Evolutionary conservation across 192 early-diverging fungal species (phyloP).

Genomic region (Coemansia sp.): DNA sequence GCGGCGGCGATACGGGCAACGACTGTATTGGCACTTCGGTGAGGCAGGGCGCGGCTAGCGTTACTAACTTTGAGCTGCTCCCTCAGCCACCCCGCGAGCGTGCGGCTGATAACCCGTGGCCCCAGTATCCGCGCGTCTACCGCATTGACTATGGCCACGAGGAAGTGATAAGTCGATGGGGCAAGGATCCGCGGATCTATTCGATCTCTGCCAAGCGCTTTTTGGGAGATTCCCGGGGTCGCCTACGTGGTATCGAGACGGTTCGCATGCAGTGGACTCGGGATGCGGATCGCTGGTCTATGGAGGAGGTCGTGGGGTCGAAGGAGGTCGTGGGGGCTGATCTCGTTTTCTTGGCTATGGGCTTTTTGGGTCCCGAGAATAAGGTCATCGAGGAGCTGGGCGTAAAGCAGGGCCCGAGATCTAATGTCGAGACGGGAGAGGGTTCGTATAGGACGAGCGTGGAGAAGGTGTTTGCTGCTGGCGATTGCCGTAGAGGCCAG

Average conservation of each 20-base stretch:
- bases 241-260: constrained; percentile 88
- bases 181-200: constrained; percentile 94
- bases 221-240: constrained; percentile 73
- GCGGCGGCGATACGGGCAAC: constrained; percentile 96
- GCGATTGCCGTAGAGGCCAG: constrained; percentile 96
- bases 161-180: constrained; percentile 83
- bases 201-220: constrained; percentile 96
- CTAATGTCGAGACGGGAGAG: constrained; percentile 79
- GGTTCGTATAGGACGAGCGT: constrained; percentile 78
- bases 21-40: constrained; percentile 95
- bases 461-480: constrained; percentile 88
- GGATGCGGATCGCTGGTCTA: constrained; percentile 71
- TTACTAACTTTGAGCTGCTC: constrained; percentile 96
- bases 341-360: constrained; percentile 92
- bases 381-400: constrained; percentile 74
- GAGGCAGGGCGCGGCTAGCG: constrained; percentile 84
- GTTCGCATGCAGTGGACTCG: constrained; percentile 96
- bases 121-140: constrained; percentile 93
- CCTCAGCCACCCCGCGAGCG: constrained; percentile 86
- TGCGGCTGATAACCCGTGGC: constrained; percentile 94
- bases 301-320: constrained; percentile 84
- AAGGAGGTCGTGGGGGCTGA: constrained; percentile 87
- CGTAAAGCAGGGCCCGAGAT: constrained; percentile 72
- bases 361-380: constrained; percentile 92
- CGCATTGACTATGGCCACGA: constrained; percentile 96